Evolutionary conservation across 1,284 basidiomycete genomes (phyloP), one percentile per base, ranked within the genome.

Genomic region (Naganishia sp.): DNA sequence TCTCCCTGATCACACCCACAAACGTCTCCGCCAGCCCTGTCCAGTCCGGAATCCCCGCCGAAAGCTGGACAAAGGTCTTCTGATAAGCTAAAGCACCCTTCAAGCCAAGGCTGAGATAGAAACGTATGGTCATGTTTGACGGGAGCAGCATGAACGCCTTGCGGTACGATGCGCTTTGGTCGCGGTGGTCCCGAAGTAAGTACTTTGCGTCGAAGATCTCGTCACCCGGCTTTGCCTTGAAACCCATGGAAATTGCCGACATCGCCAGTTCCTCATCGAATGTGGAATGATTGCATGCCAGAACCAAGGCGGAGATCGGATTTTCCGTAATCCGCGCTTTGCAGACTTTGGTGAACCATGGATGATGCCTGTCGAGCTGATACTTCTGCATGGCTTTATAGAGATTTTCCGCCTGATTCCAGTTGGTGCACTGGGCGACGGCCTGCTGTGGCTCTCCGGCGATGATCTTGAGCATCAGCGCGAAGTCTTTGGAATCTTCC

Each of bases 401-500:
- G 13, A 58, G 3, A 2, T 13, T 32, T 5, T 39, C 46, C 2
- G 50, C 50, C 13, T 32, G 50, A 11, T 15, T 31, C 50, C 50
- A 52, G 25, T 13, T 31, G 23, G 23, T 25, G 17, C 21, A 35
- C 32, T 23, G 54, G 2, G 7, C 17, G 32, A 56, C 17, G n/a
- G 31, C 56, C 3, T 31, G 17, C 7, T 31, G 42, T 4, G 56
- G 56, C 17, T 21, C 11, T 2, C 56, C 43, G 31, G 31, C 32
- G 56, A 58, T 49, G 31, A 58, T 49, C 18, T 35, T 21, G 1
- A 58, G 17, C 28, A 58, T 39, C 25, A 46, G 5, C 15, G 3
- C 13, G 25, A 57, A 46, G 45, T 57, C 55, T 46, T 46, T 25
- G 5, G 56, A 46, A 11, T 10, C 18, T 46, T 58, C 56, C 15